Conservation (phyloP, 2,329 filamentous ascomycete species). For the Arthroderma uncinatum region DNA sequence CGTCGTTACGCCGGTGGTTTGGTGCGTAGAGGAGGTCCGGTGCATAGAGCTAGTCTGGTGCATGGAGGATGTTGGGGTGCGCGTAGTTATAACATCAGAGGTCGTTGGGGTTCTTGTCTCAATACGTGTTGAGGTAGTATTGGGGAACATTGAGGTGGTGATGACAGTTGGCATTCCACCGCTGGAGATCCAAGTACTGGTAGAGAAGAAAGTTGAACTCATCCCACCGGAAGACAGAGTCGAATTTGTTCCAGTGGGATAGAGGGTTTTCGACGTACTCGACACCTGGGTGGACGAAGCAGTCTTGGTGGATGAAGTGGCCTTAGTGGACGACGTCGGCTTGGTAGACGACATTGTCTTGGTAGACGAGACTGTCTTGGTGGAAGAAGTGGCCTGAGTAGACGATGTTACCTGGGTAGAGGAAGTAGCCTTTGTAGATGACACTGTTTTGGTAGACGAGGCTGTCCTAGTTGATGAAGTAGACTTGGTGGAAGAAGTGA, state of each 20-base stretch:
- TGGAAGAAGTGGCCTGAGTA: neutral
- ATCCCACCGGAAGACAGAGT: too few species aligned
- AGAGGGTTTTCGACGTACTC: neutral
- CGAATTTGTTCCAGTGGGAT: neutral
- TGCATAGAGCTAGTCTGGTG: too few species aligned
- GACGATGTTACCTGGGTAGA: neutral
- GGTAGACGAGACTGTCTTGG: neutral
- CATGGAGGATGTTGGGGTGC: neutral
- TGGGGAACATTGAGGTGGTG: neutral
- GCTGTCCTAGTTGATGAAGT: too few species aligned
- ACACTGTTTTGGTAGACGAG: too few species aligned
- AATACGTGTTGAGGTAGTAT: neutral
- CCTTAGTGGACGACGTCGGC: neutral
- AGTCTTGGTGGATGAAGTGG: neutral
- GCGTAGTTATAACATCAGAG: neutral
- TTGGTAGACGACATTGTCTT: neutral
- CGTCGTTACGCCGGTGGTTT: neutral
- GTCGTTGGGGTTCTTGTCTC: neutral
- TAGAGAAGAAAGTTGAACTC: neutral
- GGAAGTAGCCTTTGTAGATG: neutral
- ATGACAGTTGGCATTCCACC: neutral
- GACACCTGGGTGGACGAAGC: neutral
- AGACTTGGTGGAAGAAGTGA: neutral
- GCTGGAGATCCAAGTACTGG: neutral
- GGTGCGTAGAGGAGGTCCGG: neutral